These are phyloP conservation scores for Russula emetica DNA, from an alignment of 768 basidiomycete species.

Conservation along the genomic window DNA sequence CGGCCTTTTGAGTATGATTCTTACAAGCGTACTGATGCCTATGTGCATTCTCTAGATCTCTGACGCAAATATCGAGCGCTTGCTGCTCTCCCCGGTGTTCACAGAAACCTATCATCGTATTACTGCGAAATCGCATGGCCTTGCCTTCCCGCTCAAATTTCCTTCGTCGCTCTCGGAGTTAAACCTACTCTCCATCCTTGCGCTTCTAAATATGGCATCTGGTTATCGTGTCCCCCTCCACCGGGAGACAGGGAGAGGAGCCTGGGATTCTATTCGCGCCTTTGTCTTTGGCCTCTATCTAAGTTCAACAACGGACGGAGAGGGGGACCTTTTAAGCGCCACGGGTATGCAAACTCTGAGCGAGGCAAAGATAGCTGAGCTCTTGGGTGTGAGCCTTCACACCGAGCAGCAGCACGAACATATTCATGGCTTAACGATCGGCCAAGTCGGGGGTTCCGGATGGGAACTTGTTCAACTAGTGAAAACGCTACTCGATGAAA, in stretches of 20 bases:
- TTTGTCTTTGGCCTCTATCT: slow-evolving; percentile 71
- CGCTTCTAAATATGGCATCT: slow-evolving; percentile 78
- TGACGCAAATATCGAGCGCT: slow-evolving; percentile 50
- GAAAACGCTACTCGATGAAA: slow-evolving; percentile 60
- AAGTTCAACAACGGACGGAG: slow-evolving; percentile 51
- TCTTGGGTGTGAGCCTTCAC: slow-evolving; percentile 68
- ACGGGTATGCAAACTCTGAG: slow-evolving; percentile 56
- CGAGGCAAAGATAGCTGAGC: slow-evolving; percentile 58
- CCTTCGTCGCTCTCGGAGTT: slow-evolving; percentile 68
- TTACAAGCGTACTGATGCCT: slow-evolving; percentile 12
- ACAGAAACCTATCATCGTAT: slow-evolving; percentile 57
- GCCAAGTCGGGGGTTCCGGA: slow-evolving; percentile 70
- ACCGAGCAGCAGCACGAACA: slow-evolving; percentile 65
- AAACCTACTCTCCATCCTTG: slow-evolving; percentile 73
- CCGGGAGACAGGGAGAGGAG: slow-evolving; percentile 66
- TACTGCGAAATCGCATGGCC: slow-evolving; percentile 55
- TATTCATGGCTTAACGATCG: slow-evolving; percentile 66
- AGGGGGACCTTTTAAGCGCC: slow-evolving; percentile 58
- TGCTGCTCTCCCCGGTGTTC: slow-evolving; percentile 64
- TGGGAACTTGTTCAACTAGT: slow-evolving; percentile 71
- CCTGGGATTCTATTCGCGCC: slow-evolving; percentile 78
- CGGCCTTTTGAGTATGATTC: not conserved
- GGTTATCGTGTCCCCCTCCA: slow-evolving; percentile 76
- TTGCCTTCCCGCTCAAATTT: slow-evolving; percentile 76
- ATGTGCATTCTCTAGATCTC: slow-evolving; percentile 45